phyloP scores from a whole-genome alignment of 169 alveolate species.

The Eimeria tenella region DNA sequence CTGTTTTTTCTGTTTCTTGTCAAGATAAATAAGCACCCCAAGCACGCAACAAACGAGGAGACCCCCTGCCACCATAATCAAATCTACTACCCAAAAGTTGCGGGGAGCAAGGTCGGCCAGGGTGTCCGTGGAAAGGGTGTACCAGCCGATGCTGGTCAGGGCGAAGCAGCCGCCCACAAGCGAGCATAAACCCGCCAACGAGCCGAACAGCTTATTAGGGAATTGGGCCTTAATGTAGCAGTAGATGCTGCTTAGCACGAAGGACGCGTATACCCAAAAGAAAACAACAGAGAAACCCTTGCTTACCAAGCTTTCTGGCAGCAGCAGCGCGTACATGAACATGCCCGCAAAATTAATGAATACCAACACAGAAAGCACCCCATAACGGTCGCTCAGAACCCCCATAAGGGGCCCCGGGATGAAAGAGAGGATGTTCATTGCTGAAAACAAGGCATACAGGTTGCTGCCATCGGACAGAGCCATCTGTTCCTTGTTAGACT shows the following conservation, averaged over 20 bases:
- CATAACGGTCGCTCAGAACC: conserved; percentile 54
- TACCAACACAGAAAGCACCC: conserved; percentile 16
- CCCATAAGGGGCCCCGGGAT: conserved; percentile 78
- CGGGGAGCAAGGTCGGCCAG: neutral
- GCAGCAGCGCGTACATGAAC: conserved; percentile 36
- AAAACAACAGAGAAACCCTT: conserved; percentile 39
- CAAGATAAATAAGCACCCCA: neutral
- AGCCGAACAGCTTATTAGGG: conserved; percentile 56
- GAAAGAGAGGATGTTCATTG: conserved; percentile 73
- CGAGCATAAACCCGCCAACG: conserved; percentile 69
- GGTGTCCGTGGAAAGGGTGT: conserved; percentile 39
- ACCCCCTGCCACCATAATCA: conserved; percentile 27
- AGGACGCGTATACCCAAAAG: conserved; percentile 71
- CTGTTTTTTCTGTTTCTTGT: neutral
- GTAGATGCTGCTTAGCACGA: conserved; percentile 78
- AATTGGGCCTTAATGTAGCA: conserved; percentile 72
- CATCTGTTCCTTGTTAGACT: conserved; percentile 77
- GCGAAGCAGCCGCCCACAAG: conserved; percentile 75
- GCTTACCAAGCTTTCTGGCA: neutral
- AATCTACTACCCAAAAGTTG: conserved; percentile 36
- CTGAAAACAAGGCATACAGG: conserved; percentile 56
- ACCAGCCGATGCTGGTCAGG: conserved; percentile 68
- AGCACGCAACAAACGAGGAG: conserved; percentile 2
- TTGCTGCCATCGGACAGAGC: neutral
- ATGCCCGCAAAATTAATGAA: conserved; percentile 57